These are phyloP conservation scores for Gonapodya sp. DNA, from an alignment of 192 early-diverging fungal genomes.

Conservation along the genomic window DNA sequence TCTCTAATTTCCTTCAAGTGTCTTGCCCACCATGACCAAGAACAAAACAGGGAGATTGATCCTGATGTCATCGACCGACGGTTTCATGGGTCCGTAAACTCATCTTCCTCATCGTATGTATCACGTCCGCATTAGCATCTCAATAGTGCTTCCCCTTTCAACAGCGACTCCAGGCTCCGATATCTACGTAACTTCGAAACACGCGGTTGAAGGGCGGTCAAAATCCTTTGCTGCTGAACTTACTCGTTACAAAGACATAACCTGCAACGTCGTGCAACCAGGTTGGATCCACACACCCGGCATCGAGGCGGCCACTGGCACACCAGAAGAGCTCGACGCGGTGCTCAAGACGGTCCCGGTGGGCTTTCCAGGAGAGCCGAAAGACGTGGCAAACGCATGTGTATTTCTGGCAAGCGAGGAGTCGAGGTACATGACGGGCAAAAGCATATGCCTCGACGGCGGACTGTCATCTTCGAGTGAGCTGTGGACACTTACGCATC, in stretches of 20 bases:
- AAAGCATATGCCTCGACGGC: slow-evolving; percentile 49
- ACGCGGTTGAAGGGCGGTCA: background rate
- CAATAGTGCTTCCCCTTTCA: background rate
- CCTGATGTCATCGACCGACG: background rate
- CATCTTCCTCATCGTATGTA: background rate
- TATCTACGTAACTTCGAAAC: background rate
- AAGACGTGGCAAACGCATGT: slow-evolving; percentile 62
- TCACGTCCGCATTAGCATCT: background rate
- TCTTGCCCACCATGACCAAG: background rate
- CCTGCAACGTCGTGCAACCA: background rate
- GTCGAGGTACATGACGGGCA: slow-evolving; percentile 46
- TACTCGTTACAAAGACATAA: background rate
- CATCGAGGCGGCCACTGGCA: background rate
- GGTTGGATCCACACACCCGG: background rate
- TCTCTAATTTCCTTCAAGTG: too few species aligned
- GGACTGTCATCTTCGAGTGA: too few species aligned
- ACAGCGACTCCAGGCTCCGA: background rate
- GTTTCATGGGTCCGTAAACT: background rate
- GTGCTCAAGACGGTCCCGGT: background rate
- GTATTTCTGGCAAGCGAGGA: slow-evolving; percentile 58
- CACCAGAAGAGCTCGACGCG: background rate
- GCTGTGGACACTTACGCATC: too few species aligned
- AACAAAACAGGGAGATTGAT: background rate
- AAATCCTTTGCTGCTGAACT: background rate
- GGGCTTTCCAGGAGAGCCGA: slow-evolving; percentile 22